A percentile compares a stretch with the other conserved stretches of the same genome.
These are phyloP conservation scores for Lactarius pseudohatsudake DNA, from an alignment of 768 basidiomycete genomes.

Conservation along the genomic window DNA sequence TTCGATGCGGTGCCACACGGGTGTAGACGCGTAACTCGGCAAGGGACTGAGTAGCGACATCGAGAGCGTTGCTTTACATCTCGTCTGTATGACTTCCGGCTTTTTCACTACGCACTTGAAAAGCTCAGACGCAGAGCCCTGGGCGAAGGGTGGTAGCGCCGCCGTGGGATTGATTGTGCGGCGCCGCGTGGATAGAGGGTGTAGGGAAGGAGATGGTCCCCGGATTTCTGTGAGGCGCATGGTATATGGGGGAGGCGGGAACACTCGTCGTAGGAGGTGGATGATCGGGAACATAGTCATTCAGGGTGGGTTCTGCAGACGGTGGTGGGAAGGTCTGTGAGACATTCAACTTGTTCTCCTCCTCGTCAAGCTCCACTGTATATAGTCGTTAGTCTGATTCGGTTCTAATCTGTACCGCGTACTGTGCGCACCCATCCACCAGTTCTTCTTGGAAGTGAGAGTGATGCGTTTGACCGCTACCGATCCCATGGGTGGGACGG, in stretches of 20 bases:
- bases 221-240: conserved; percentile 56
- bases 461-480: conserved; percentile 63
- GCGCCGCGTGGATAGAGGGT: conserved; percentile 73
- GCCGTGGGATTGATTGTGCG: conserved; percentile 78
- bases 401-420: conserved; percentile 9
- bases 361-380: conserved; percentile 74
- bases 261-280: conserved; percentile 38
- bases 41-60: conserved; percentile 84
- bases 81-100: conserved; percentile 79
- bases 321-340: conserved; percentile 50
- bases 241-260: conserved; percentile 63
- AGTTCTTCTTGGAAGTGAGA: conserved; percentile 87
- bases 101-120: conserved; percentile 89
- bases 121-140: conserved; percentile 82
- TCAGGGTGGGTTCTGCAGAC: conserved; percentile 57
- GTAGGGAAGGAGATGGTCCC: conserved; percentile 79
- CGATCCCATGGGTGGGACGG: conserved; percentile 11
- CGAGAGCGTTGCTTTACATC: conserved; percentile 81
- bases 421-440: conserved; percentile 77
- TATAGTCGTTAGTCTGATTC: conserved; percentile 7
- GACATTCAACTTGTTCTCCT: conserved; percentile 46
- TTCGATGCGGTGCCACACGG: conserved; percentile 70
- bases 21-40: conserved; percentile 87
- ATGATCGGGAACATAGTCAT: conserved; percentile 37
- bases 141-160: conserved; percentile 67